These are phyloP conservation scores for Aaosphaeria pasadenensis DNA, from an alignment of 2,329 filamentous ascomycete genomes.

Conservation along the genomic window DNA sequence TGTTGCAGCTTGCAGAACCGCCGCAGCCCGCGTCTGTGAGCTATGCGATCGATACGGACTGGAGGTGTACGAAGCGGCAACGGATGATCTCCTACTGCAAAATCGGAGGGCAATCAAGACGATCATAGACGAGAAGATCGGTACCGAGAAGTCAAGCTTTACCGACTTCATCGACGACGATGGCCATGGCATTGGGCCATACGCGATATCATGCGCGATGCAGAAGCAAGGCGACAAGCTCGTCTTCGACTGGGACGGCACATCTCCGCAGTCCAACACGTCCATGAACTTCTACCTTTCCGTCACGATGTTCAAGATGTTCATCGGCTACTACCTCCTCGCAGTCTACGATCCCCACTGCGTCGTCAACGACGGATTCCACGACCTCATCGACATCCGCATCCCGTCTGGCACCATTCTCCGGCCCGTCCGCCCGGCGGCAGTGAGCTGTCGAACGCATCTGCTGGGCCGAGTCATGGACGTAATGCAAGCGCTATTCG, in stretches of 20 bases:
- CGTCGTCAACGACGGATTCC: constrained; percentile 52
- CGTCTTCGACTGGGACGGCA: constrained; percentile 50
- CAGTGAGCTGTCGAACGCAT: constrained; percentile 48
- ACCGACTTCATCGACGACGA: constrained; percentile 53
- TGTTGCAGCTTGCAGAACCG: constrained; percentile 46
- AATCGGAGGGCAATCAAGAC: constrained; percentile 45
- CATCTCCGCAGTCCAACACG: constrained; percentile 45
- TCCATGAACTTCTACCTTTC: constrained; percentile 51
- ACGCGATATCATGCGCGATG: constrained; percentile 49
- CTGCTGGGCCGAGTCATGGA: constrained; percentile 49
- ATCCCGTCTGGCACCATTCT: constrained; percentile 47
- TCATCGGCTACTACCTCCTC: constrained; percentile 49
- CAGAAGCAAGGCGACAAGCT: constrained; percentile 43
- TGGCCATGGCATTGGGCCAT: constrained; percentile 45
- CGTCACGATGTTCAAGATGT: constrained; percentile 52
- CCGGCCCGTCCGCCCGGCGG: constrained; percentile 47
- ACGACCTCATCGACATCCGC: constrained; percentile 48
- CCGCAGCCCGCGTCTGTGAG: constrained; percentile 44
- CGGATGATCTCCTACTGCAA: constrained; percentile 43
- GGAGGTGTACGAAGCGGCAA: constrained; percentile 46
- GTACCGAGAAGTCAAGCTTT: constrained; percentile 41
- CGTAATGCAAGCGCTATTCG: constrained; percentile 50
- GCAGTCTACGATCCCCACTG: constrained; percentile 48
- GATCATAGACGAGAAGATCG: constrained; percentile 47
- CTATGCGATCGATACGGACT: constrained; percentile 45